Base-by-base conservation (phyloP, 306 rosid genomes). In the Cicer judaicum region DNA sequence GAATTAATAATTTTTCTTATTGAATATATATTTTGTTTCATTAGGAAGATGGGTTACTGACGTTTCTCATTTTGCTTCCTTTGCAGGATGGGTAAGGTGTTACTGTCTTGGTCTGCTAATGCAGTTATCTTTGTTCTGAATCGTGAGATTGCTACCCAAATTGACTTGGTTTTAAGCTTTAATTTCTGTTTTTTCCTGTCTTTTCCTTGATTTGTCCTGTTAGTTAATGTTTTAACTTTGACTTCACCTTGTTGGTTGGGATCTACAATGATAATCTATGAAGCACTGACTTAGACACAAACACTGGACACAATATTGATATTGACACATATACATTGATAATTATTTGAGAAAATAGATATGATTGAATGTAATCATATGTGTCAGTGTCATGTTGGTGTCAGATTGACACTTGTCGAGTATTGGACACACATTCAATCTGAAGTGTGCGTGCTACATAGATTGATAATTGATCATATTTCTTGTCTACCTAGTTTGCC, bases 71-170 rank as follows among this genome's bases (percentile, higher is more conserved):
- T 79, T 79, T 72, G 19, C 19, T 80, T 79, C 41, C 16, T 81
- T 64, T 89, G 88, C 98, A 94, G 98, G 98, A 94, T 78, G 98
- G 98, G 97, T 94, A 88, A 75, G 90, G 55, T 38, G 10, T 42
- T 48, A 12, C 19, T 87, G 74, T 70, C 70, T 76, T 48, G 60
- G 68, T 53, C 68, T 78, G 84, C 80, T 80, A 60, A 63, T 70
- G 43, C 63, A 29, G 47, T 68, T 38, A 8, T 66, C 29, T 64
- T 72, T 64, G 64, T 39, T 50, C 14, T 13, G 14, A 78, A 34
- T 46, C 48, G 64, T 59, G 49, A 47, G 63, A 68, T 77, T 82
- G 29, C 55, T 54, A 60, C 21, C 54, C 84, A 21, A 38, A 24
- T 64, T 24, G 13, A 66, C 79, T 78, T 39, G 84, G 79, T 87